Conservation (phyloP, 2,329 filamentous ascomycete genomes). For the Paecilomyces dactylethromorphus region DNA sequence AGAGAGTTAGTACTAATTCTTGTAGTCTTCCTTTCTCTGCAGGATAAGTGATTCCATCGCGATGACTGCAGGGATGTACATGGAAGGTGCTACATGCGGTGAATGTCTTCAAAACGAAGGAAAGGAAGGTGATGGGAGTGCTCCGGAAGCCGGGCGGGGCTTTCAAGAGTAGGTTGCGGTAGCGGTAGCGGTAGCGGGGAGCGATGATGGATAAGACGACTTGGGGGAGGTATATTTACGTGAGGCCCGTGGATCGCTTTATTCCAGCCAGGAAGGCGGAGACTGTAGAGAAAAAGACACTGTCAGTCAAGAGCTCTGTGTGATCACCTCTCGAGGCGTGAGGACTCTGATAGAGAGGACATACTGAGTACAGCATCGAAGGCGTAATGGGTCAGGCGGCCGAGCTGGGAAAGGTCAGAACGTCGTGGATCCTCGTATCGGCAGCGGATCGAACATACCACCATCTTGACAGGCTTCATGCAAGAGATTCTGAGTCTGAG, state of each 20-base stretch:
- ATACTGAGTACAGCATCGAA: constrained; percentile 89
- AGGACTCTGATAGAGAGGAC: constrained; percentile 27
- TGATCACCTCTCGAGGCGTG: not conserved
- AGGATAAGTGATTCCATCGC: not conserved
- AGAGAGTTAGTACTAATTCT: constrained; percentile 17
- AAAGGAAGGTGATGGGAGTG: not conserved
- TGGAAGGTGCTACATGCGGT: not conserved
- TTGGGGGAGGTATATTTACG: constrained; percentile 59
- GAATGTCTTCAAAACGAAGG: not conserved
- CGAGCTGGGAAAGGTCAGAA: constrained; percentile 65
- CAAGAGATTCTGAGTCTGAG: not conserved
- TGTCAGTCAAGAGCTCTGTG: not conserved
- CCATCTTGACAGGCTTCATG: constrained; percentile 27
- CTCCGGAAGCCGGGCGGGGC: not conserved
- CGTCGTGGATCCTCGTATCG: constrained; percentile 54
- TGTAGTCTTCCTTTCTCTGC: constrained; percentile 1
- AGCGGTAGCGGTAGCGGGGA: constrained; percentile 2
- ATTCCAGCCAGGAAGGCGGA: constrained; percentile 95
- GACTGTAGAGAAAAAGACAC: constrained; percentile 47
- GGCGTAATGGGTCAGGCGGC: constrained; percentile 87
- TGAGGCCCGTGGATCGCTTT: constrained; percentile 93
- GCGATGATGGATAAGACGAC: constrained; percentile 1
- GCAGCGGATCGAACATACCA: constrained; percentile 50
- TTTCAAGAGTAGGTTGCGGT: not conserved
- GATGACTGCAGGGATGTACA: not conserved